These are phyloP conservation scores for Grosmannia penicillata DNA, from an alignment of 2,329 filamentous ascomycete species.

Conservation along the genomic window DNA sequence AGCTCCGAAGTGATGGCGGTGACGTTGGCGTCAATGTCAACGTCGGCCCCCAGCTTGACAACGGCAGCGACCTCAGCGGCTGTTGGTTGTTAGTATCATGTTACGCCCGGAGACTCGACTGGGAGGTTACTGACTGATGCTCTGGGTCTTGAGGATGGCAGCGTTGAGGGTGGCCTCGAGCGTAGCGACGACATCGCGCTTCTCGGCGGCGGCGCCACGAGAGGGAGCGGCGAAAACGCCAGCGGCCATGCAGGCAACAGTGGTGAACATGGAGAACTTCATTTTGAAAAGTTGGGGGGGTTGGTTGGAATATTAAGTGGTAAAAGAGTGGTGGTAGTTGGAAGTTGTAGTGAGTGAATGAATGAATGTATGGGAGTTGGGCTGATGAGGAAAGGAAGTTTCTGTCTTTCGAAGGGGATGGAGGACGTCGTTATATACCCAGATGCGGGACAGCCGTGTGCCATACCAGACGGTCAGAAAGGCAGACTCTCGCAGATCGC, in stretches of 20 bases:
- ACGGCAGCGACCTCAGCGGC: neutral
- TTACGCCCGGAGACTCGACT: no score
- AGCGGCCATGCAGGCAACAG: slow-evolving; percentile 1
- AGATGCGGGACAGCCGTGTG: no score
- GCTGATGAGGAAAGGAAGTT: neutral
- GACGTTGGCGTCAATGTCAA: neutral
- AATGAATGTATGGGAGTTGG: neutral
- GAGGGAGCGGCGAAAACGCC: slow-evolving; percentile 6
- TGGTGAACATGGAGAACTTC: slow-evolving; percentile 7
- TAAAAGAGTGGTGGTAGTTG: neutral
- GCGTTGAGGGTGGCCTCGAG: neutral
- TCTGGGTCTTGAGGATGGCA: neutral
- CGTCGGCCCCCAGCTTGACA: slow-evolving; percentile 1
- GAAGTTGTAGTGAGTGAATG: neutral
- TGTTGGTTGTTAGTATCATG: neutral
- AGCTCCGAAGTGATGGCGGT: neutral
- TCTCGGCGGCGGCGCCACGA: neutral
- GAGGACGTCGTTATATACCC: no score
- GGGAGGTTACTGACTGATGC: neutral
- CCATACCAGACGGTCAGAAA: no score
- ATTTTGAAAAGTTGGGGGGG: slow-evolving; percentile 3
- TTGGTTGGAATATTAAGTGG: neutral
- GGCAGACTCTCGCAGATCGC: no score
- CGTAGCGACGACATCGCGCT: neutral
- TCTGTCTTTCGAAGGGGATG: no score